Evolutionary conservation across 768 basidiomycete genomes (phyloP), one percentile per base, ranked within the genome.

Genomic region (Russula ochroleuca): DNA sequence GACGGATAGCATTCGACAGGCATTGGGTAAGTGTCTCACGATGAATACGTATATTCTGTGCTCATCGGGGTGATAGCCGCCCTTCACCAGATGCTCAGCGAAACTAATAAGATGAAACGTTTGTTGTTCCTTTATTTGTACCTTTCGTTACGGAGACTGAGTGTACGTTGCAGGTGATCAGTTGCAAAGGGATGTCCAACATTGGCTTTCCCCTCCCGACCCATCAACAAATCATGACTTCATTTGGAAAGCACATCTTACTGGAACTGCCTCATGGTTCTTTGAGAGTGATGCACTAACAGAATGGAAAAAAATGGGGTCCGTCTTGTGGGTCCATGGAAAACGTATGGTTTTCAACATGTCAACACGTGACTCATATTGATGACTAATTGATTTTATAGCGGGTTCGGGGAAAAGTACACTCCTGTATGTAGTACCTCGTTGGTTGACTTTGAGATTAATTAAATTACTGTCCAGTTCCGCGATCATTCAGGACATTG

Each of bases 381-480:
- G 0, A 50, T 33, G 17, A 1, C 25, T 19, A n/a, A 10, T n/a
- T n/a, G n/a, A n/a, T n/a, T n/a, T n/a, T n/a, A n/a, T n/a, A n/a
- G n/a, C n/a, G n/a, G n/a, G n/a, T 3, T 57, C 47, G 0, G 62
- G 62, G 1, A 63, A 58, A 23, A 63, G 45, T 10, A 56, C 56
- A 6, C 14, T 63, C 9, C 25, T 56, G 62, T 63, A 33, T 13
- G 48, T 37, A 2, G 33, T 21, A 5, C 4, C 11, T 35, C 8
- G 23, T 19, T 23, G 23, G 13, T 10, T 23, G 14, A 1, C 11
- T 19, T 4, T 1, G 1, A 35, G n/a, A 2, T n/a, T 31, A 23
- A 3, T 56, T 25, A 56, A 13, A 13, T 19, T 13, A n/a, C 9
- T 0, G 1, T 4, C 2, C 14, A 63, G 62, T 11, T 63, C 62